Conservation (phyloP, 129 eudicot species). For the Rutidosis leptorrhynchoides region DNA sequence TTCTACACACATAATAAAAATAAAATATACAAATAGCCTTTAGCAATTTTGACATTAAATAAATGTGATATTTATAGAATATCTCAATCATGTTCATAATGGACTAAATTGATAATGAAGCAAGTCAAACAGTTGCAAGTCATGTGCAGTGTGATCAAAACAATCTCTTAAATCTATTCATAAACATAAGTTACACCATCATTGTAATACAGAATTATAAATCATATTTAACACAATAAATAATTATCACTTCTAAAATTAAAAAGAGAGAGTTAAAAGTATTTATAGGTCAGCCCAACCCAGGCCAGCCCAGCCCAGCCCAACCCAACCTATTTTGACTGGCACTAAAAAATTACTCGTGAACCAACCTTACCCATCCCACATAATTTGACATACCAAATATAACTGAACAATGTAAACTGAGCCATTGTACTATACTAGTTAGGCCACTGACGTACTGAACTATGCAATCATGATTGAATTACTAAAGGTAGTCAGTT, state of each 20-base stretch:
- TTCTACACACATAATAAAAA: not conserved
- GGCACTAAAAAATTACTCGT: no score
- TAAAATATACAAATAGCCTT: not conserved
- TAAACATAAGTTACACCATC: not conserved
- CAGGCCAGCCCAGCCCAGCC: no score
- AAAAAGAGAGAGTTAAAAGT: not conserved
- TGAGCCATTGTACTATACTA: not conserved
- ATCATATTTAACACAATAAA: not conserved
- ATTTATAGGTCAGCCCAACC: not conserved
- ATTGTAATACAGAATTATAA: not conserved
- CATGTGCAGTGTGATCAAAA: not conserved
- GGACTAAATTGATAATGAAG: not conserved
- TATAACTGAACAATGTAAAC: not conserved
- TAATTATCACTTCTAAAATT: not conserved
- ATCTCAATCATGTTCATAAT: not conserved
- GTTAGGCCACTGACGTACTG: not conserved
- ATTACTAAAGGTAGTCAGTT: not conserved
- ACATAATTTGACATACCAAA: not conserved
- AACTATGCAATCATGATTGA: conserved; percentile 10
- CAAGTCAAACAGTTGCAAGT: not conserved
- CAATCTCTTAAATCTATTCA: not conserved
- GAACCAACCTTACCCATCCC: not conserved
- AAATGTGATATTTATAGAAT: not conserved
- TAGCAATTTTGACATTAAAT: no score
- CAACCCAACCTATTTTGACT: no score